A percentile compares a stretch with the other conserved stretches of the same genome.
Conservation (phyloP, 1,284 basidiomycete species). For the Stereum hirsutum region DNA sequence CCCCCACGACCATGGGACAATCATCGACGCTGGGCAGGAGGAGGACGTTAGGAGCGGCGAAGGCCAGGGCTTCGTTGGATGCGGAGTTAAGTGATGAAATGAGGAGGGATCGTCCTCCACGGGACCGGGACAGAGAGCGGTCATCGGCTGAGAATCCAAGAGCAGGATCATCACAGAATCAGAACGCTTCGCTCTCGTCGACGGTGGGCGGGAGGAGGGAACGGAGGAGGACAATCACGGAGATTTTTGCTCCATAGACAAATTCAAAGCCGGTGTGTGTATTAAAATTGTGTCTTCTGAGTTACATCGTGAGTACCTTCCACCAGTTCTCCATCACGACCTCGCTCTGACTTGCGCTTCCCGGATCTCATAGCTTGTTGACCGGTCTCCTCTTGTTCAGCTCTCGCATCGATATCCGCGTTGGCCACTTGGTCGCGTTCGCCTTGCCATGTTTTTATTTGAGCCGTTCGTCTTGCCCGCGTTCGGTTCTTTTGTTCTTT, state of each 20-base stretch:
- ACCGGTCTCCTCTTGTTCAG: not conserved
- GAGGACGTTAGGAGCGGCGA: constrained; percentile 28
- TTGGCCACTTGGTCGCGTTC: no score
- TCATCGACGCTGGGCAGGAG: constrained; percentile 12
- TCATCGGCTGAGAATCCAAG: no score
- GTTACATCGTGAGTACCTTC: not conserved
- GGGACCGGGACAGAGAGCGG: constrained; percentile 19
- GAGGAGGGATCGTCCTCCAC: constrained; percentile 17
- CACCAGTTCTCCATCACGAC: not conserved
- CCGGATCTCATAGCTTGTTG: not conserved
- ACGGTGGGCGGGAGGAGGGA: constrained; percentile 27
- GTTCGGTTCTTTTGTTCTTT: no score
- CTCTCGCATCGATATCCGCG: not conserved
- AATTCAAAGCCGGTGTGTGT: not conserved
- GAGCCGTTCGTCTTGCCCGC: no score
- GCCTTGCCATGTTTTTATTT: no score
- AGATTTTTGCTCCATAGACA: constrained; percentile 27
- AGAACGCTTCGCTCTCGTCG: constrained; percentile 25
- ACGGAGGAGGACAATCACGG: constrained; percentile 38
- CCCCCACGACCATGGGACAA: constrained; percentile 24
- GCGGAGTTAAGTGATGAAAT: constrained; percentile 13
- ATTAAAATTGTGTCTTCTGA: not conserved
- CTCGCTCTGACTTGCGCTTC: not conserved
- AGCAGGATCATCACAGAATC: no score
- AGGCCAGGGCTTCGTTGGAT: constrained; percentile 38